A percentile compares a stretch with the other conserved stretches of the same genome.
These are phyloP conservation scores for Mrakia blollopis DNA, from an alignment of 768 basidiomycete species.

Conservation along the genomic window DNA sequence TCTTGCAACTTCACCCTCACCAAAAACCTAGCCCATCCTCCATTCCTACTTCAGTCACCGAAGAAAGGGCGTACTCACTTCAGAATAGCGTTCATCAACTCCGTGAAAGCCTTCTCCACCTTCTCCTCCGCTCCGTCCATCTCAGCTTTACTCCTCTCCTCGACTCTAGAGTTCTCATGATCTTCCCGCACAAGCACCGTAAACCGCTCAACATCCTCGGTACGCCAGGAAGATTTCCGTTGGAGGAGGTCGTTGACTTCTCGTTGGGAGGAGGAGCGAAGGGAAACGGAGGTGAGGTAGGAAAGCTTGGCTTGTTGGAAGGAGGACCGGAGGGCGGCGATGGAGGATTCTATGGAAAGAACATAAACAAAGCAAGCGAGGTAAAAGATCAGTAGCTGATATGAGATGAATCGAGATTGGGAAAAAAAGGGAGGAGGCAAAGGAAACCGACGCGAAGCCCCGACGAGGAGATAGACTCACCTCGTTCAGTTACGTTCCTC, in stretches of 20 bases:
- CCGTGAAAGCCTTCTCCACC: slow-evolving; percentile 78
- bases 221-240: slow-evolving; percentile 91
- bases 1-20: not conserved
- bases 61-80: slow-evolving; percentile 32
- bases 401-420: too few species aligned
- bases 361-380: too few species aligned
- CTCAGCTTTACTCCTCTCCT: slow-evolving; percentile 61
- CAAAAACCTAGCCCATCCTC: not conserved
- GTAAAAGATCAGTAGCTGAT: not conserved
- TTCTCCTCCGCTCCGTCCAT: slow-evolving; percentile 67
- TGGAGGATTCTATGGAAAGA: slow-evolving; percentile 38
- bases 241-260: slow-evolving; percentile 92
- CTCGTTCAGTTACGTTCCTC: slow-evolving; percentile 68
- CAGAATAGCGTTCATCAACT: slow-evolving; percentile 81
- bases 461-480: slow-evolving; percentile 49
- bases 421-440: not conserved
- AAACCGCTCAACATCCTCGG: slow-evolving; percentile 77
- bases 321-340: slow-evolving; percentile 61
- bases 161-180: slow-evolving; percentile 77
- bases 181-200: slow-evolving; percentile 86
- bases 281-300: slow-evolving; percentile 71
- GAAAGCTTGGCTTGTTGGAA: slow-evolving; percentile 67
- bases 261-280: slow-evolving; percentile 80
- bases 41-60: not conserved
- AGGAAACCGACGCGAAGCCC: not conserved